These are phyloP conservation scores for Durotheca rogersii DNA, from an alignment of 495 filamentous ascomycete genomes.

Conservation along the genomic window DNA sequence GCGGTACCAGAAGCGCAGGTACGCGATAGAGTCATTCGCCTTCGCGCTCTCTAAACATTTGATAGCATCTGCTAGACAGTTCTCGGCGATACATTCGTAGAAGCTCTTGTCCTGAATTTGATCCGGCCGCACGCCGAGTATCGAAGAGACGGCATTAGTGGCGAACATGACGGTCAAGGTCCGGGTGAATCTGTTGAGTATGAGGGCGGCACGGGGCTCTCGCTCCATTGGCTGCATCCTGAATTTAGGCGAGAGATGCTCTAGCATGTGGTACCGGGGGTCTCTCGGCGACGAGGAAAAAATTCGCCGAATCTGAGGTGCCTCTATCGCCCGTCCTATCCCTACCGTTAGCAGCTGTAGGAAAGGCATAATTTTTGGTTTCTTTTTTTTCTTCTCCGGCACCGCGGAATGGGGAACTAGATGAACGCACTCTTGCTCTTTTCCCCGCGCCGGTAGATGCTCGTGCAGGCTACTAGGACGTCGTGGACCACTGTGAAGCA, in stretches of 20 bases:
- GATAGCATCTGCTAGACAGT: slow-evolving; percentile 73
- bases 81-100: slow-evolving; percentile 77
- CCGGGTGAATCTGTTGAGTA: slow-evolving; percentile 83
- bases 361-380: too few relatives aligned
- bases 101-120: slow-evolving; percentile 71
- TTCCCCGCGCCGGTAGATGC: slow-evolving; percentile 68
- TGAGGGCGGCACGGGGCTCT: slow-evolving; percentile 80
- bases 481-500: slow-evolving; percentile 88
- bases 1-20: slow-evolving; percentile 84
- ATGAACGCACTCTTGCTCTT: slow-evolving; percentile 70
- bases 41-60: slow-evolving; percentile 81
- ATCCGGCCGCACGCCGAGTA: slow-evolving; percentile 68
- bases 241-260: slow-evolving; percentile 82
- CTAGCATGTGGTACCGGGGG: slow-evolving; percentile 88
- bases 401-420: slow-evolving; percentile 6
- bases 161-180: slow-evolving; percentile 86
- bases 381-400: too few relatives aligned
- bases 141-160: slow-evolving; percentile 68
- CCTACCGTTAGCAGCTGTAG: slow-evolving; percentile 22
- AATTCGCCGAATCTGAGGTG: slow-evolving; percentile 72
- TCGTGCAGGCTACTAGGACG: slow-evolving; percentile 82
- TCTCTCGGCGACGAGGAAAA: slow-evolving; percentile 82
- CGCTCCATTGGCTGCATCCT: slow-evolving; percentile 63
- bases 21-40: slow-evolving; percentile 91
- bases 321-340: slow-evolving; percentile 76